These are phyloP conservation scores for Vickermania spadyakhi DNA, from an alignment of 208 protist species.

Conservation along the genomic window DNA sequence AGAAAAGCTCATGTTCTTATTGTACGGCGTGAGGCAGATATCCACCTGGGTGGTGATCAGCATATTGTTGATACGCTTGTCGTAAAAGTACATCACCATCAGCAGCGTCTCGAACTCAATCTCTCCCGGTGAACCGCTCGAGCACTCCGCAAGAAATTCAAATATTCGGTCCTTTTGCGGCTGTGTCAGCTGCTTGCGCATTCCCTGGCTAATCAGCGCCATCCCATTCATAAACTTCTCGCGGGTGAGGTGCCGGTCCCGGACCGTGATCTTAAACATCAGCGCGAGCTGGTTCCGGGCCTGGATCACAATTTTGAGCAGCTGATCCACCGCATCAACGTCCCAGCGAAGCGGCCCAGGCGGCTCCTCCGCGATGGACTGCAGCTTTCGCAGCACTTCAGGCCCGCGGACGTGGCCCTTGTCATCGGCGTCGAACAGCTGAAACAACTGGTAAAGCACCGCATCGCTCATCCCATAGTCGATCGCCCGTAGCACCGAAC, in stretches of 20 bases:
- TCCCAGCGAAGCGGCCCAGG: conserved; percentile 70
- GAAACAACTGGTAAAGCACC: conserved; percentile 81
- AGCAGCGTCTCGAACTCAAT: conserved; percentile 64
- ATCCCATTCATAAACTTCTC: conserved; percentile 65
- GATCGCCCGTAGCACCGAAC: conserved; percentile 71
- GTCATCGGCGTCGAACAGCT: conserved; percentile 49
- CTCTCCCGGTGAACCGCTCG: conserved; percentile 17
- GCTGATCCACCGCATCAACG: conserved; percentile 76
- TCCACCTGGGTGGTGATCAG: conserved; percentile 20
- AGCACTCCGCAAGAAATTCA: conserved; percentile 37
- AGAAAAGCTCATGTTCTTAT: conserved; percentile 57
- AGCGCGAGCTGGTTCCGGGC: conserved; percentile 56
- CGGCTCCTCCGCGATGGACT: conserved; percentile 30
- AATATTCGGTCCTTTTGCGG: conserved; percentile 69
- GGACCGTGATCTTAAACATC: conserved; percentile 51
- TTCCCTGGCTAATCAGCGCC: conserved; percentile 53
- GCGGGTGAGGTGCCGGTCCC: conserved; percentile 39
- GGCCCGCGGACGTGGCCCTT: conserved; percentile 59
- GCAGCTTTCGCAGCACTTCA: conserved; percentile 50
- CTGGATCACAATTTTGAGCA: conserved; percentile 82
- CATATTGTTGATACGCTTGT: conserved; percentile 20
- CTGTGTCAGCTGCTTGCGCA: conserved; percentile 72
- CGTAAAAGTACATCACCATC: conserved; percentile 59
- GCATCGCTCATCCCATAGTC: conserved; percentile 77
- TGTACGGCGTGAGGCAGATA: conserved; percentile 26